These are phyloP conservation scores for Ceratocystis lukuohia DNA, from an alignment of 2,329 filamentous ascomycete genomes.

Conservation along the genomic window DNA sequence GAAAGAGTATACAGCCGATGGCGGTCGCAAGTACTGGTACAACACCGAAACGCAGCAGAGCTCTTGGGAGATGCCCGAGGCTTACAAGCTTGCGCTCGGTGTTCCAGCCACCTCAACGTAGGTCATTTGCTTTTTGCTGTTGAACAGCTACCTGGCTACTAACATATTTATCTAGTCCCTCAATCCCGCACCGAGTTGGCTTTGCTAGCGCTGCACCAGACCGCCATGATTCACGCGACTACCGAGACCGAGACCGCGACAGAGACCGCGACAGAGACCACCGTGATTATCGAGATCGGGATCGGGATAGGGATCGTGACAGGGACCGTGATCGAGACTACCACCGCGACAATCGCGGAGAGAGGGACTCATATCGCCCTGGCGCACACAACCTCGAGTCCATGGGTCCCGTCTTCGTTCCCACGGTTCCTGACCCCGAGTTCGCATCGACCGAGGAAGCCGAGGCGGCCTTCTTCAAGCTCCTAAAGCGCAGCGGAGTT, in stretches of 20 bases:
- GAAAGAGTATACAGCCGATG: constrained; percentile 81
- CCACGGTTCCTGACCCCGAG: constrained; percentile 58
- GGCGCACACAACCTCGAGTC: constrained; percentile 10
- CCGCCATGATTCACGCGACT: constrained; percentile 26
- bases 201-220: constrained; percentile 25
- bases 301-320: constrained; percentile 22
- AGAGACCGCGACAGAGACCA: constrained; percentile 19
- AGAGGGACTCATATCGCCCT: constrained; percentile 25
- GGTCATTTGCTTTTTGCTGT: neutral
- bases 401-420: constrained; percentile 31
- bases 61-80: constrained; percentile 86
- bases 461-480: constrained; percentile 82
- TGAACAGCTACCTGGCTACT: neutral
- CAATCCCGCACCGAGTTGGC: constrained; percentile 33
- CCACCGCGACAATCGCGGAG: constrained; percentile 23
- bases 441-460: constrained; percentile 74
- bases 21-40: constrained; percentile 89
- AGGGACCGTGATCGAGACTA: constrained; percentile 30
- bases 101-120: constrained; percentile 26
- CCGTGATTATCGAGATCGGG: constrained; percentile 26
- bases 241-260: constrained; percentile 22
- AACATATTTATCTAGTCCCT: constrained; percentile 15
- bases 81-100: constrained; percentile 61
- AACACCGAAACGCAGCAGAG: constrained; percentile 85
- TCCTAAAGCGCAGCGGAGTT: constrained; percentile 71